Evolutionary conservation across 2,329 filamentous ascomycete species (phyloP).

Genomic region (Sporothrix pallida): DNA sequence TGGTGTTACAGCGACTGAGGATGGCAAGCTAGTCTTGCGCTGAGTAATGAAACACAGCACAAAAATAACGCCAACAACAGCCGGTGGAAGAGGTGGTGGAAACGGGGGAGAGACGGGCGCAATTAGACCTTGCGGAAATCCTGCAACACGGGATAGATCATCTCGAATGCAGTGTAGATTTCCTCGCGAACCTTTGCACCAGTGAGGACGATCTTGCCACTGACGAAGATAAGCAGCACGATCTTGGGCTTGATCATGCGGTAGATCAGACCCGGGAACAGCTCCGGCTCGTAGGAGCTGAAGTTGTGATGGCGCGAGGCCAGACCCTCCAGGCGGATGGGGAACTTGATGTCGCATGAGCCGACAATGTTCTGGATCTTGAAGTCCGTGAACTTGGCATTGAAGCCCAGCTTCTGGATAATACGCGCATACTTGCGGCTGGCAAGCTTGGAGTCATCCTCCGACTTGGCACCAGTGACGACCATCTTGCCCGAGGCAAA

Average conservation of each 20-base stretch:
- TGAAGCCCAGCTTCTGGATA: constrained; percentile 99
- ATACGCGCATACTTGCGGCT: constrained; percentile 98
- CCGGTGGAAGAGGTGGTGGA: background rate
- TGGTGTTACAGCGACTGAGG: constrained; percentile 34
- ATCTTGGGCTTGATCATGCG: constrained; percentile 99
- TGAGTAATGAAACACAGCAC: background rate
- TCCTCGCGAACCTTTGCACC: constrained; percentile 98
- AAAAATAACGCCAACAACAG: background rate
- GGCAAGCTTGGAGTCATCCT: constrained; percentile 96
- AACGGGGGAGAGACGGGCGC: constrained; percentile 40
- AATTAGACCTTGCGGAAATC: constrained; percentile 31
- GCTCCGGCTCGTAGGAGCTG: constrained; percentile 93
- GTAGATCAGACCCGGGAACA: constrained; percentile 99
- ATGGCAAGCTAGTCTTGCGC: background rate
- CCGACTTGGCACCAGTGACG: constrained; percentile 95
- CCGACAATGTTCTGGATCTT: constrained; percentile 99
- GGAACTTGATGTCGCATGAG: constrained; percentile 99
- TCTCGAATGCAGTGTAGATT: constrained; percentile 95
- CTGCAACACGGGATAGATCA: constrained; percentile 94
- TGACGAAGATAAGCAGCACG: constrained; percentile 95
- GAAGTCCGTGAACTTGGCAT: constrained; percentile 99
- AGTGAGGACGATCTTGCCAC: constrained; percentile 96
- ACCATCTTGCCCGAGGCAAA: constrained; percentile 98
- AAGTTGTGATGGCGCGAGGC: constrained; percentile 99
- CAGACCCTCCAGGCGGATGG: constrained; percentile 93